These are phyloP conservation scores for Lactarius evosmus DNA, from an alignment of 768 basidiomycete species.

Conservation along the genomic window DNA sequence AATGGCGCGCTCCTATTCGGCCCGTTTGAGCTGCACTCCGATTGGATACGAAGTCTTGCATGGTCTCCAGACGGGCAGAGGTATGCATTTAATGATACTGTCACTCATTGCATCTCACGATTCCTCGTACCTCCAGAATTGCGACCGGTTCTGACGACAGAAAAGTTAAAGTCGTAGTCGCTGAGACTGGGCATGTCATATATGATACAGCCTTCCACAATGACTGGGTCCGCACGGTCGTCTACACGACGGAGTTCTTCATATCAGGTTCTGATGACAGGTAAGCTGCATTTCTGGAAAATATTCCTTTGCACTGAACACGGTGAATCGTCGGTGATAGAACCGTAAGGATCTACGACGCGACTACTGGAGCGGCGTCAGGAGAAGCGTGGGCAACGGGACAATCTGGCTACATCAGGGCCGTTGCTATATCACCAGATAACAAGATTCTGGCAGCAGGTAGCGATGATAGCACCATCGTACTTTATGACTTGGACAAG, in stretches of 20 bases:
- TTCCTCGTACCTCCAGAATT: constrained; percentile 4
- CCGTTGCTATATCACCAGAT: constrained; percentile 33
- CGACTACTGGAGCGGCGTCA: constrained; percentile 6
- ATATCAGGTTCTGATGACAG: constrained; percentile 17
- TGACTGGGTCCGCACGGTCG: constrained; percentile 14
- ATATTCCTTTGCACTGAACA: background rate
- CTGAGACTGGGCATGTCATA: constrained; percentile 13
- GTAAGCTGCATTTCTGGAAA: background rate
- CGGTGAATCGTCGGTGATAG: no score
- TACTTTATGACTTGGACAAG: constrained; percentile 17
- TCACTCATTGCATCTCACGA: background rate
- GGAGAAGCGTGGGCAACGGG: constrained; percentile 14
- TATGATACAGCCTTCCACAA: constrained; percentile 18
- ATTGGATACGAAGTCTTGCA: constrained; percentile 27
- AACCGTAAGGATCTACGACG: constrained; percentile 21
- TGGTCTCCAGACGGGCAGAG: constrained; percentile 32
- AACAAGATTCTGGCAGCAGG: constrained; percentile 27
- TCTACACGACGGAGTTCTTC: constrained; percentile 9
- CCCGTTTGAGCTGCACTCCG: constrained; percentile 28
- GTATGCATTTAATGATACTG: background rate
- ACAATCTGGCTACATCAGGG: constrained; percentile 18
- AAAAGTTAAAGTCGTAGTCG: constrained; percentile 14
- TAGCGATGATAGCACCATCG: constrained; percentile 11
- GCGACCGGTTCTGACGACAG: constrained; percentile 19
- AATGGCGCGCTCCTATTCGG: constrained; percentile 26